Conservation (phyloP, 2,329 filamentous ascomycete species). For the Didymella segeticola region DNA sequence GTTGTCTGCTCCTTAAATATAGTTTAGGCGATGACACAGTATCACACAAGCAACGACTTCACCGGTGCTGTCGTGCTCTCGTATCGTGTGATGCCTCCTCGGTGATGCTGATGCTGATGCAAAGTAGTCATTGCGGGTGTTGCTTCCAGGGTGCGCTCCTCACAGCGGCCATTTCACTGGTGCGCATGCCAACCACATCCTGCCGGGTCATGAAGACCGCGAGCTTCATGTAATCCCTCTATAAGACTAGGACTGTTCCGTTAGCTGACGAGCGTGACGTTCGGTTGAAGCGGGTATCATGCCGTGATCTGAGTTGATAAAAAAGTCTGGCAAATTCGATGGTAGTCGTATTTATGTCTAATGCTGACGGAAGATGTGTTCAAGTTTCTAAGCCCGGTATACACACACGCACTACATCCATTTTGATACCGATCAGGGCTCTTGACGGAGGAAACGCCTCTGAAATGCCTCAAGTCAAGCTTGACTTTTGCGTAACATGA, state of each 20-base stretch:
- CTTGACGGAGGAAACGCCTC: slow-evolving; percentile 6
- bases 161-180: not conserved
- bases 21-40: not conserved
- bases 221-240: not conserved
- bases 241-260: not conserved
- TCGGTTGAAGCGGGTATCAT: not conserved
- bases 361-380: slow-evolving; percentile 8
- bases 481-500: slow-evolving; percentile 6
- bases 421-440: not conserved
- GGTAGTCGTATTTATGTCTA: slow-evolving; percentile 10
- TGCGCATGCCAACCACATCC: not conserved
- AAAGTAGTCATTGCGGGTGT: not conserved
- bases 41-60: slow-evolving; percentile 10
- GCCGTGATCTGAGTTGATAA: not conserved
- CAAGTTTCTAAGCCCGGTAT: slow-evolving; percentile 4
- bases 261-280: not conserved
- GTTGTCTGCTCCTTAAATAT: slow-evolving; percentile 4
- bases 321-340: not conserved
- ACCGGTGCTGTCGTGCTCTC: slow-evolving; percentile 5
- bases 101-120: slow-evolving; percentile 11
- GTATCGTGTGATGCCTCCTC: not conserved
- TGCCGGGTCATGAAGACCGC: not conserved
- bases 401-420: slow-evolving; percentile 8
- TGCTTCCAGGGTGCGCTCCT: not conserved
- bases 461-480: slow-evolving; percentile 11